Base-by-base conservation (phyloP, 352 stramenopile species). In the Lagenidium giganteum region DNA sequence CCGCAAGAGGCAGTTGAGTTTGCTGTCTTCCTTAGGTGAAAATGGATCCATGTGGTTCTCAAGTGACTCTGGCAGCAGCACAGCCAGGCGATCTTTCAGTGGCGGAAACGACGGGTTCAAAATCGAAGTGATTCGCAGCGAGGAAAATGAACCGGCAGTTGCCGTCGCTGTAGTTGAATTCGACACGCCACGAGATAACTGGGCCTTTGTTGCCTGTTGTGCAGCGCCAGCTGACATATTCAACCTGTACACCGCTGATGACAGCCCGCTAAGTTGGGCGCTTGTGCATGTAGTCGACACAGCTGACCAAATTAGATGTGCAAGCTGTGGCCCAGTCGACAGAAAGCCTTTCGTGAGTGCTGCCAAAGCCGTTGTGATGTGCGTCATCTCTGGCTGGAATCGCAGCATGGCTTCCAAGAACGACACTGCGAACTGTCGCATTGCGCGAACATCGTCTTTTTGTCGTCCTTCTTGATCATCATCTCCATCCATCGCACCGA, bases 301-400 rank as follows among this genome's bases (percentile, higher is more conserved):
- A 0, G 77, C 64, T 4, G 69, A 86, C 77, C 77, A 90, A 38
- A 90, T 87, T 13, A 90, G 68, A 47, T 90, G 77, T 1, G 77
- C 64, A 7, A 87, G 47, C 42, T 90, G 74, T 9, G 77, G 71
- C 6, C 74, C 77, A 0, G 69, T 82, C 17, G 70, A 80, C 22
- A 82, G 77, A 30, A 87, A 87, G 16, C 77, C 71, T 39, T 79
- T 83, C 59, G 83, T 90, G 8, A 90, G 30, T 7, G 67, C 57
- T 14, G 29, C 63, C 59, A 84, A 83, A 2, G 73, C 74, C 34
- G 60, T 61, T 20, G 61, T 46, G 34, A 83, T 42, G 16, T 80
- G 47, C 3, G 64, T 65, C 64, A 83, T 66, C 28, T 83, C 77
- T 0, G 73, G 70, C 29, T 87, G 71, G 46, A 90, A 90, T 5